Evolutionary conservation across 2,329 filamentous ascomycete species (phyloP), one percentile per base, ranked within the genome.

Genomic region (Aureobasidium melanogenum): DNA sequence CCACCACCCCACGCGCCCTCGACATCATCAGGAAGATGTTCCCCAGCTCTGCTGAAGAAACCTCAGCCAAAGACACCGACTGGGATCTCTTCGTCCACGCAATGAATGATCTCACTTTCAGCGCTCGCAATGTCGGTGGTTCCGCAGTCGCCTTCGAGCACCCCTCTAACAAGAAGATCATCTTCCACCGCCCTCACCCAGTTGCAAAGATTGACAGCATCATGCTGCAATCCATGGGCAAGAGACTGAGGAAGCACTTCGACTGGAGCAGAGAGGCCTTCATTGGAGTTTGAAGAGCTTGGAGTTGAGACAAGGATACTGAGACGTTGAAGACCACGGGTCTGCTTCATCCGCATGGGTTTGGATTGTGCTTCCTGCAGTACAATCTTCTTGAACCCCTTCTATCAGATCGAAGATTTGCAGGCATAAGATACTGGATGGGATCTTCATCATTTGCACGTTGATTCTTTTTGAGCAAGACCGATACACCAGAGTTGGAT

Each of bases 101-200:
- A 5, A 54, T 54, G 50, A 34, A 22, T 9, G 36, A 54, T 10
- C 17, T 54, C 9, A 14, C 17, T 10, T 41, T 54, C 36, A 9
- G 5, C 15, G 34, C 50, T 5, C 50, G 36, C 24, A 54, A 54
- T 26, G 34, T 30, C n/a, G 50, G 50, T 30, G 50, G 50, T 14
- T 41, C 50, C 15, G 50, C 34, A 2, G 50, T 54, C 3, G 50
- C 15, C 7, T 41, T 54, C 9, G 50, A 54, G 14, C 24, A 54
- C 15, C 1, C 50, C 1, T n/a, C 22, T 17, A 28, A 19, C 3
- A 34, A 32, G 3, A 60, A 48, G 7, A 48, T 62, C 22, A 50
- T 39, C 24, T 19, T 62, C n/a, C 64, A 65, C 22, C 36, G 39
- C 12, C 64, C 62, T 17, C 62, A 65, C 60, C 60, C 62, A 9